Evolutionary conservation across 331 rosid species (phyloP).

Genomic region (Pyracantha coccinea): DNA sequence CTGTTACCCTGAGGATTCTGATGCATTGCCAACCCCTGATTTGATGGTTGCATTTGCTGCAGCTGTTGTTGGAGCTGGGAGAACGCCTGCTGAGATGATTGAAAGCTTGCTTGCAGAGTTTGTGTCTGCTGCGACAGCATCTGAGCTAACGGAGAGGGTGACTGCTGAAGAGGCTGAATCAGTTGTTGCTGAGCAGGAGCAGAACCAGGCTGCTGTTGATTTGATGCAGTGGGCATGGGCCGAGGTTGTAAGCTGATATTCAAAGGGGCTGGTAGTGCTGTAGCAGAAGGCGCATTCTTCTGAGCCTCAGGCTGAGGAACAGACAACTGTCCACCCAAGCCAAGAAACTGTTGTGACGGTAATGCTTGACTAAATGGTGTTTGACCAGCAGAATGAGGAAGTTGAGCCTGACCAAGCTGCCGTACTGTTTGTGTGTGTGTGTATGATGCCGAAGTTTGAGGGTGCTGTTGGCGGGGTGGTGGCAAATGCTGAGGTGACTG

Average conservation of each 20-base stretch:
- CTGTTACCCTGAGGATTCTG: slow-evolving; percentile 52
- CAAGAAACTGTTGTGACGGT: slow-evolving; percentile 27
- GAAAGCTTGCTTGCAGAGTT: slow-evolving; percentile 86
- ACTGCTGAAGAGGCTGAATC: slow-evolving; percentile 57
- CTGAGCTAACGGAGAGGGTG: slow-evolving; percentile 92
- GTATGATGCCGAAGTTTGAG: slow-evolving; percentile 48
- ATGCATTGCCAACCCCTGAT: slow-evolving; percentile 51
- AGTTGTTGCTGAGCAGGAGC: no score
- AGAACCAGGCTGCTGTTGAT: no score
- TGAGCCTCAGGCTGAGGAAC: slow-evolving; percentile 57
- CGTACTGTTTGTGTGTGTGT: slow-evolving; percentile 37
- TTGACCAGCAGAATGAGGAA: slow-evolving; percentile 52
- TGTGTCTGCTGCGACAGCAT: slow-evolving; percentile 91
- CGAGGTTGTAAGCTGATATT: slow-evolving; percentile 41
- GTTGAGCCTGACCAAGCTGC: slow-evolving; percentile 58
- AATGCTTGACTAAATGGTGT: slow-evolving; percentile 31
- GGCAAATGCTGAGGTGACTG: slow-evolving; percentile 72
- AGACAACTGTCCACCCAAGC: slow-evolving; percentile 42
- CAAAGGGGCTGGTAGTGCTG: slow-evolving; percentile 33
- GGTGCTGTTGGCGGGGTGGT: slow-evolving; percentile 43
- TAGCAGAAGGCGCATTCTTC: slow-evolving; percentile 39
- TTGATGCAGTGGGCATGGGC: background rate
- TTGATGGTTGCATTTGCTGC: slow-evolving; percentile 81
- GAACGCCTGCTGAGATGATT: slow-evolving; percentile 94
- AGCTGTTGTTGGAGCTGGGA: slow-evolving; percentile 91